Evolutionary conservation across 2,329 filamentous ascomycete genomes (phyloP).

Genomic region (Cladophialophora bantiana): DNA sequence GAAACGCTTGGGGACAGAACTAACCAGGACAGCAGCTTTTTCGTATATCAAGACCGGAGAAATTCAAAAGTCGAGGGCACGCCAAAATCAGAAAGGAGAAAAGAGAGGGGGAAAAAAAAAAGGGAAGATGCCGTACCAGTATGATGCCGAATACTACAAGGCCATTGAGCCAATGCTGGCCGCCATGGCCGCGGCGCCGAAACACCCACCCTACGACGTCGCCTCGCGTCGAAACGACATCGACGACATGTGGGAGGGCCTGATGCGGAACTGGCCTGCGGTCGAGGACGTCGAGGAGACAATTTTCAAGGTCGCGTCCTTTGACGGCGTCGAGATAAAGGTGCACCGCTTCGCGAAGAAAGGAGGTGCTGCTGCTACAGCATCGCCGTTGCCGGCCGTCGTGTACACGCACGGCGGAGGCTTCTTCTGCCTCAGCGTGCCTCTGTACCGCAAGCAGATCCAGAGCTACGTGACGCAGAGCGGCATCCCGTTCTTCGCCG

Average conservation of each 20-base stretch:
- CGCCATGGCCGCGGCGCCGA: neutral
- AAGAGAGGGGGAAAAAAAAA: neutral
- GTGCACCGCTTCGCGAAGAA: slow-evolving; percentile 21
- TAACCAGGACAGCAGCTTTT: too few relatives aligned
- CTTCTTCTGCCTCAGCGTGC: slow-evolving; percentile 38
- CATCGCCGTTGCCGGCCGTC: slow-evolving; percentile 30
- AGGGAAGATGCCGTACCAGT: slow-evolving; percentile 5
- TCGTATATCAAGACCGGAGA: too few relatives aligned
- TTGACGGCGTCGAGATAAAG: slow-evolving; percentile 22
- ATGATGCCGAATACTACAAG: slow-evolving; percentile 13
- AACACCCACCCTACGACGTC: slow-evolving; percentile 1
- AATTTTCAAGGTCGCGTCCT: slow-evolving; percentile 8
- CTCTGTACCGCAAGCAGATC: slow-evolving; percentile 29
- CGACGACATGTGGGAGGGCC: slow-evolving; percentile 16
- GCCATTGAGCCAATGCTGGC: slow-evolving; percentile 1
- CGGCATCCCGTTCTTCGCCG: slow-evolving; percentile 40
- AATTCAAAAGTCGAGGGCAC: too few relatives aligned
- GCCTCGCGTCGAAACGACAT: slow-evolving; percentile 7
- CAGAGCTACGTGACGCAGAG: slow-evolving; percentile 34
- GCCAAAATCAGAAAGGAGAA: neutral
- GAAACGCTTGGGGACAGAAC: too few relatives aligned
- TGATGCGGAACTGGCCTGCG: slow-evolving; percentile 16
- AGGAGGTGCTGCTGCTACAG: neutral
- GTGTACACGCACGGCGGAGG: slow-evolving; percentile 42
- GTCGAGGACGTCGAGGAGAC: slow-evolving; percentile 22